A percentile compares a stretch with the other conserved stretches of the same genome.
Evolutionary conservation across 305 asterid species (phyloP).

Genomic region (Fraxinus ornus): DNA sequence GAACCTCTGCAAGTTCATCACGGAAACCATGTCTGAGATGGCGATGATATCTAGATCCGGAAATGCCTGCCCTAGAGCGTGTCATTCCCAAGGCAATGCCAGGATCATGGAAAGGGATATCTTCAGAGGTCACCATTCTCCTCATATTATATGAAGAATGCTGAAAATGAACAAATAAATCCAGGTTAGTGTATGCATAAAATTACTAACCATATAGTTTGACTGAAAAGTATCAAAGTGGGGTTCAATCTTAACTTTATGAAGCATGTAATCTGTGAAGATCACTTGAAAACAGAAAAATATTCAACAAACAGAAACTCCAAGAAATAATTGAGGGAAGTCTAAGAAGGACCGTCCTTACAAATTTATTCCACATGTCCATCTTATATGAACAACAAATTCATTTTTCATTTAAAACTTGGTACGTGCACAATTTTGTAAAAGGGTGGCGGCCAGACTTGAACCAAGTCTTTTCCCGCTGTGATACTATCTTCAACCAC

Average conservation of each 20-base stretch:
- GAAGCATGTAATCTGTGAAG: neutral
- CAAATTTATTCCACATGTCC: neutral
- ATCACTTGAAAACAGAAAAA: neutral
- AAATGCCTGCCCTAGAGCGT: constrained; percentile 47
- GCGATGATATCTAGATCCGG: constrained; percentile 66
- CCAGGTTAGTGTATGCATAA: constrained; percentile 9
- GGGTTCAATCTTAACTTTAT: neutral
- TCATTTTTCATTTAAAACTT: neutral
- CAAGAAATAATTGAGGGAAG: neutral
- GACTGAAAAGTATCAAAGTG: neutral
- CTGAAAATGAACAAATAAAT: constrained; percentile 39
- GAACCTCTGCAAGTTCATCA: constrained; percentile 87
- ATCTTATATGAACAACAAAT: neutral
- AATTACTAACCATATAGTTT: neutral
- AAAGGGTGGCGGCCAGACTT: neutral
- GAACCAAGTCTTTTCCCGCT: neutral
- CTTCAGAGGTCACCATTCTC: constrained; percentile 80
- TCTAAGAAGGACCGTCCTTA: neutral
- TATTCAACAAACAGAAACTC: neutral
- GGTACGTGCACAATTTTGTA: neutral
- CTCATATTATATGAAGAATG: constrained; percentile 55
- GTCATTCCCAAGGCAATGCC: constrained; percentile 48
- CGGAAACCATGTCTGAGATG: constrained; percentile 60
- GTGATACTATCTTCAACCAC: neutral
- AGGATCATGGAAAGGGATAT: constrained; percentile 63